Evolutionary conservation across 768 basidiomycete species (phyloP).

Genomic region (Hysterangium stoloniferum): DNA sequence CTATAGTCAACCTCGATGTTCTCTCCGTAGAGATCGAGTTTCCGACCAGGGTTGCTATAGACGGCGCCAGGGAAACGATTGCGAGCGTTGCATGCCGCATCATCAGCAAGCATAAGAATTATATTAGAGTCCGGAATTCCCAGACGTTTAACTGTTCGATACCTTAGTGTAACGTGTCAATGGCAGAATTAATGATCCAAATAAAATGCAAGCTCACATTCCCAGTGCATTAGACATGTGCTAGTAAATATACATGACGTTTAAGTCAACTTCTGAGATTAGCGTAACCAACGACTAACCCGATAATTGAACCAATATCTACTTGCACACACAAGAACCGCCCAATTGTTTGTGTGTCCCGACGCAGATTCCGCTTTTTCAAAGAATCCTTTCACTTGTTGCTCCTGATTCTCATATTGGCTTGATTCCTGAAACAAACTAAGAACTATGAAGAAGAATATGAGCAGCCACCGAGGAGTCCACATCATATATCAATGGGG

Average conservation of each 20-base stretch:
- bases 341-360: slow-evolving; percentile 95
- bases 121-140: slow-evolving; percentile 99
- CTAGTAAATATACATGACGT: background rate
- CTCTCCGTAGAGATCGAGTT: slow-evolving; percentile 88
- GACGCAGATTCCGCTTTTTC: slow-evolving; percentile 14
- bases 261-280: background rate
- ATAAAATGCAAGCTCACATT: slow-evolving; percentile 49
- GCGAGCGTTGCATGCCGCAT: slow-evolving; percentile 86
- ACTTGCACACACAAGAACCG: slow-evolving; percentile 90
- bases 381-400: slow-evolving; percentile 12
- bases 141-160: slow-evolving; percentile 94
- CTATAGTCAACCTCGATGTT: slow-evolving; percentile 98
- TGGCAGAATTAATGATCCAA: slow-evolving; percentile 7
- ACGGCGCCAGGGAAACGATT: slow-evolving; percentile 91
- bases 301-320: slow-evolving; percentile 99
- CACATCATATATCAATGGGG: too few species aligned
- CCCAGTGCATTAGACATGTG: slow-evolving; percentile 92
- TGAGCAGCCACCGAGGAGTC: background rate
- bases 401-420: background rate
- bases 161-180: slow-evolving; percentile 43
- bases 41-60: slow-evolving; percentile 77
- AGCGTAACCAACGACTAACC: slow-evolving; percentile 37
- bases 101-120: slow-evolving; percentile 98
- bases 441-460: background rate
- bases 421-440: background rate